A percentile compares a stretch with the other conserved stretches of the same genome.
phyloP scores from a whole-genome alignment of 2,329 filamentous ascomycete genomes.

The Colletotrichum melonis region DNA sequence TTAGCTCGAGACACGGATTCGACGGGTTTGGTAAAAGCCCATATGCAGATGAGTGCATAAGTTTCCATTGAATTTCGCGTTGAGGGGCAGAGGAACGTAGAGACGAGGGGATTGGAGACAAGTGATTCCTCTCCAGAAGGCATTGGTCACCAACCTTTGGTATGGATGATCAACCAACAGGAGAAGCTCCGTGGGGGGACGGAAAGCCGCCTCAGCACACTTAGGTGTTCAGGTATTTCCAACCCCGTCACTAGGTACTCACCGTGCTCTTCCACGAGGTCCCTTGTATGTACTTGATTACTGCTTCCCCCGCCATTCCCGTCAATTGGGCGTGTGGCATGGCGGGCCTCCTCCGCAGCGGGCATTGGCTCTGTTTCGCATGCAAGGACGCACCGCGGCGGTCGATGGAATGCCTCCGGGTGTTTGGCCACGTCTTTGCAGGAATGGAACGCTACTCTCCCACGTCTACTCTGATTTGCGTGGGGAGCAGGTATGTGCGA shows the following conservation, averaged over 20 bases:
- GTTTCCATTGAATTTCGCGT: not conserved
- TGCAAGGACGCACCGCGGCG: slow-evolving; percentile 9
- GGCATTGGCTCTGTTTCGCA: slow-evolving; percentile 30
- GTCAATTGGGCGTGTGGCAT: slow-evolving; percentile 6
- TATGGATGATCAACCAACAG: not conserved
- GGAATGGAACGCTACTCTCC: slow-evolving; percentile 4
- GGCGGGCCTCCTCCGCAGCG: slow-evolving; percentile 3
- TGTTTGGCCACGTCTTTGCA: slow-evolving; percentile 16
- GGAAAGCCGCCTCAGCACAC: not conserved
- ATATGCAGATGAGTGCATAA: too few relatives aligned
- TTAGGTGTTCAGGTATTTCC: not conserved
- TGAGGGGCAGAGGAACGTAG: not conserved
- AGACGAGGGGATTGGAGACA: not conserved
- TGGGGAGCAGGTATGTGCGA: slow-evolving; percentile 13
- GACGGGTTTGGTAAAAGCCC: too few relatives aligned
- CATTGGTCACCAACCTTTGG: too few relatives aligned
- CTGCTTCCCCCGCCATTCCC: slow-evolving; percentile 27
- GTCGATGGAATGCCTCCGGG: slow-evolving; percentile 18
- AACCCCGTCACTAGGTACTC: not conserved
- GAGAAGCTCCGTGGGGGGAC: slow-evolving; percentile 10
- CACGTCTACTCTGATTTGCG: not conserved
- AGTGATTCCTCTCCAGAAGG: slow-evolving; percentile 2
- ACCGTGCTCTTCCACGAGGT: not conserved
- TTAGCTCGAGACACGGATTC: not conserved
- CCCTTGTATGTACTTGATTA: not conserved